Base-by-base conservation (phyloP, 441 rosid genomes). In the Euphorbia schlechtendalii region DNA sequence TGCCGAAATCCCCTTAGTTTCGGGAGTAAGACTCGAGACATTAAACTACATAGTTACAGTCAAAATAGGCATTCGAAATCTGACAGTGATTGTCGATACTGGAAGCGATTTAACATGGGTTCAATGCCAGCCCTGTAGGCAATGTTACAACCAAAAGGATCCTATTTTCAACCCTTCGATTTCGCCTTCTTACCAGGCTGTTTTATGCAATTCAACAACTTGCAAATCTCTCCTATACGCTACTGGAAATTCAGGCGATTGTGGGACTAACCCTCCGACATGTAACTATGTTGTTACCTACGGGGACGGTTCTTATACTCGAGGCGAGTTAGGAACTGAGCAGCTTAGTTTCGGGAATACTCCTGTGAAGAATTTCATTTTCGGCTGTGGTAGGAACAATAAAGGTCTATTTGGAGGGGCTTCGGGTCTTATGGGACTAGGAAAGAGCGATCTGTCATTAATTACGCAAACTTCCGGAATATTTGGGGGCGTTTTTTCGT, bases 61-160 rank as follows among this genome's bases (percentile, higher is more conserved):
- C 32, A 77, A 77, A 38, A 25, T 93, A 45, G 96, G 92, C 2
- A 82, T 84, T 17, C 69, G 48, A 61, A 82, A 84, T 41, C 75
- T 83, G 86, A 84, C 78, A 30, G 81, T 88, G 38, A 88, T 93
- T 32, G 92, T 86, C 14, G 97, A 93, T 67, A 93, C 96, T 0
- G 99, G 99, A 61, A 93, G 99, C 60, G 99, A 93, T 69, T 78
- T 93, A 74, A 90, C 93, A 5, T 93, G 97, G 99, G 88, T 93
- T 55, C 99, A 90, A 67, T 93, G 99, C 76, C 87, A 78, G 41
- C 97, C 99, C 32, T 93, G 99, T 71, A 81, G 59, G 59, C 69
- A 63, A 8, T 90, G 99, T 72, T 86, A 87, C 74, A 77, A 69
- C 66, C 99, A 93, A 65, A 73, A 81, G 61, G 97, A 81, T 59